Conservation (phyloP, 805 yeast species). For the Zygosaccharomyces pseudorouxii region DNA sequence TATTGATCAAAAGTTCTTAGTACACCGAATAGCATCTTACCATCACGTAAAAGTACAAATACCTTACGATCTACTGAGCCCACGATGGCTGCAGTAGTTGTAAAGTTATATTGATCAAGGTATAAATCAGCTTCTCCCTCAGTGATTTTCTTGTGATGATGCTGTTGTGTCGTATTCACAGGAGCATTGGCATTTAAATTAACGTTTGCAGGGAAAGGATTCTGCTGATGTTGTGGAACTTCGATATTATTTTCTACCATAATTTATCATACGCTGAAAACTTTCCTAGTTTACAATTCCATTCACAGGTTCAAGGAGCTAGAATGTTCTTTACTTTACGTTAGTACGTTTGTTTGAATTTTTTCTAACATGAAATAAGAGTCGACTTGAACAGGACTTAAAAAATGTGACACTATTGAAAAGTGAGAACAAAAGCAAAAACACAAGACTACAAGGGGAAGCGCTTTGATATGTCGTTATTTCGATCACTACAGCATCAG, state of each 20-base stretch:
- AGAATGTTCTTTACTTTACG: background rate
- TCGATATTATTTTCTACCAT: constrained; percentile 2
- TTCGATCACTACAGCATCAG: constrained; percentile 42
- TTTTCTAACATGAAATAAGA: background rate
- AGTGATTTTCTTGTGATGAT: constrained; percentile 28
- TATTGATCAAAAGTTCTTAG: constrained; percentile 94
- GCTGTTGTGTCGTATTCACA: constrained; percentile 3
- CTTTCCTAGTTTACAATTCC: background rate
- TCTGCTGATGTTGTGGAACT: constrained; percentile 5
- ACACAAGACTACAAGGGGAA: background rate
- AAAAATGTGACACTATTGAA: constrained; percentile 1
- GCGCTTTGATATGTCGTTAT: constrained; percentile 41
- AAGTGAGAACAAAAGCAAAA: background rate
- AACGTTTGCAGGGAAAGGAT: background rate
- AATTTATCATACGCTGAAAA: background rate
- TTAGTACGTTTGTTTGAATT: background rate
- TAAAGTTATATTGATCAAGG: constrained; percentile 74
- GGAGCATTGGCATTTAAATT: background rate
- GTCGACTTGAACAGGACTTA: background rate
- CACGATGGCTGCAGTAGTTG: constrained; percentile 86
- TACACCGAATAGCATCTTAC: constrained; percentile 81
- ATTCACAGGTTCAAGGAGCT: background rate
- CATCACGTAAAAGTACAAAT: constrained; percentile 83
- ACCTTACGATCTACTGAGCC: constrained; percentile 81
- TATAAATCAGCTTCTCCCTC: constrained; percentile 54